Conservation (phyloP, 2,329 filamentous ascomycete species). For the Ophiostoma ulmi region DNA sequence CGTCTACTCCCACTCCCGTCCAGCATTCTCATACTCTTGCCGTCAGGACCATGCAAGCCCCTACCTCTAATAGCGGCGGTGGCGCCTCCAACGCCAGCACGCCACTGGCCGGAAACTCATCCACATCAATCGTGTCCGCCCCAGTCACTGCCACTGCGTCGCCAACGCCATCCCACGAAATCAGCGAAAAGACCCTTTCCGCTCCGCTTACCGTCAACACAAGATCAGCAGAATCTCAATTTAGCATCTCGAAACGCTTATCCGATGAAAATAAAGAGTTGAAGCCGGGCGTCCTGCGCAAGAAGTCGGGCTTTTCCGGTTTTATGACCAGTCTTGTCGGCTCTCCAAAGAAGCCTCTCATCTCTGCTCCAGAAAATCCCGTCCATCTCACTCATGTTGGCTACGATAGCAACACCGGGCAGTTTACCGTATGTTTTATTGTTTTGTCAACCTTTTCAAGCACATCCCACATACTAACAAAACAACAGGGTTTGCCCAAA, state of each 20-base stretch:
- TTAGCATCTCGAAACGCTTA: constrained; percentile 62
- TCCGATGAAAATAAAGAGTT: constrained; percentile 70
- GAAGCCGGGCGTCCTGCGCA: constrained; percentile 53
- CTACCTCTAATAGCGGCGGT: not conserved
- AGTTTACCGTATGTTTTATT: constrained; percentile 72
- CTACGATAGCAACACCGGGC: constrained; percentile 91
- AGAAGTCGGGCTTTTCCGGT: constrained; percentile 83
- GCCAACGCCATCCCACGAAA: constrained; percentile 32
- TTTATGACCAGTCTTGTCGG: constrained; percentile 80
- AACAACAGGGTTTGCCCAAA: constrained; percentile 74
- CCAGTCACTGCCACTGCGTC: constrained; percentile 24
- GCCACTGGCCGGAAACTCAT: constrained; percentile 16
- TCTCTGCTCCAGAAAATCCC: constrained; percentile 96
- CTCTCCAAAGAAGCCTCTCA: constrained; percentile 83
- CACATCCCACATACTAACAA: not conserved
- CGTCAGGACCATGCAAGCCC: constrained; percentile 27
- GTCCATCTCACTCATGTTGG: constrained; percentile 97
- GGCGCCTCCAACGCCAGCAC: constrained; percentile 50
- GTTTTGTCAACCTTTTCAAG: not conserved
- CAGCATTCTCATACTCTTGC: constrained; percentile 1
- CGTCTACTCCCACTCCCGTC: constrained; percentile 33
- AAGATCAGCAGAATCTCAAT: constrained; percentile 41
- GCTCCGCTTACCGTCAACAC: constrained; percentile 26
- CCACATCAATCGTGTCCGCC: constrained; percentile 20
- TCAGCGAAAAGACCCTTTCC: constrained; percentile 43